Evolutionary conservation across 352 stramenopile genomes (phyloP), one percentile per base, ranked within the genome.

Genomic region (Phytophthora fragariae): DNA sequence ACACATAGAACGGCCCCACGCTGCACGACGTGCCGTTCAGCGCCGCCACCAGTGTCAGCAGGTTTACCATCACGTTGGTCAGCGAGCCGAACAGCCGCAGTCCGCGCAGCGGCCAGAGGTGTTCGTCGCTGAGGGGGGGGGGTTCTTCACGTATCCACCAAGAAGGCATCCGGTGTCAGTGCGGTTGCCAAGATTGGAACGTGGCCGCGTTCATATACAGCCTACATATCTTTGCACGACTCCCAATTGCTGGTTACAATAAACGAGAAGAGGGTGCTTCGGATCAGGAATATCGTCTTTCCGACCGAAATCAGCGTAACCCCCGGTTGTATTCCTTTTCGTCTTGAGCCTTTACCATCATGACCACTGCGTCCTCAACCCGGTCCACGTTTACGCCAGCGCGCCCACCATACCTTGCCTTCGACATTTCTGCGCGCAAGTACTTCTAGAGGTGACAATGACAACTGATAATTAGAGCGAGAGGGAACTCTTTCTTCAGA

Each of bases 391-490:
- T 33, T 0, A 62, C 33, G 8, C 6, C 55, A 50, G 49, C 11
- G 17, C 21, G 35, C 1, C 56, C 37, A 5, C 56, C 56, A 19
- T 62, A 62, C 2, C 35, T 14, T 15, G 37, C 1, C 19, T 53
- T 62, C 7, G 37, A 4, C 56, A 62, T 53, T 19, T 54, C 56
- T 2, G 56, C 37, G 1, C 56, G 35, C 1, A 52, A 4, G 21
- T 62, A 62, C 14, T 62, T 53, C 21, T 62, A 53, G 1, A 53
- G 56, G 19, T 62, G 56, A 15, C 50, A 62, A 27, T 53, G 56
- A 1, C 56, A 62, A 8, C 50, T 62, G 4, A 54, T 5, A 0
- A 54, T 12, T 0, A n/a, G 56, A 0, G 41, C 41, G 15, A 64
- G 27, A 6, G 24, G 24, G 24, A 27, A 27, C 24, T 27, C 24